These are phyloP conservation scores for Claviceps citrina DNA, from an alignment of 2,329 filamentous ascomycete genomes.

Conservation along the genomic window DNA sequence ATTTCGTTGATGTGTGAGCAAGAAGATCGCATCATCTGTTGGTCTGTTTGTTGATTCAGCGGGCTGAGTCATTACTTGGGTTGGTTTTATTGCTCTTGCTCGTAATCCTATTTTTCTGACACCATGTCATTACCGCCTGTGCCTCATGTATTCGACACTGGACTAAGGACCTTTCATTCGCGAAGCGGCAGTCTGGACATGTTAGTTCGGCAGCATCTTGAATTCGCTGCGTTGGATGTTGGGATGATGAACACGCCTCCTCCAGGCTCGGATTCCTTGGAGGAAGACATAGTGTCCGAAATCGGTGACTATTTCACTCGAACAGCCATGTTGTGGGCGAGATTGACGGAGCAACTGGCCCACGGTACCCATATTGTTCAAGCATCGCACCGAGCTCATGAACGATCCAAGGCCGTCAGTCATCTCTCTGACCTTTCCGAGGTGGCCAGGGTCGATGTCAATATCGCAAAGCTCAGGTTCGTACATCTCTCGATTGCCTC, in stretches of 20 bases:
- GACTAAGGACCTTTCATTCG: conserved; percentile 7
- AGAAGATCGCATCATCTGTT: background rate
- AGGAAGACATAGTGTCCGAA: conserved; percentile 17
- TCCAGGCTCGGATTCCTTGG: conserved; percentile 6
- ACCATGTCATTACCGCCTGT: conserved; percentile 14
- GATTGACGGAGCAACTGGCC: conserved; percentile 19
- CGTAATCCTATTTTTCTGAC: background rate
- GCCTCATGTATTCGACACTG: conserved; percentile 16
- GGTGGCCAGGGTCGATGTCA: conserved; percentile 18
- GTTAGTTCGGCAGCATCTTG: conserved; percentile 16
- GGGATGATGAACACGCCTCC: conserved; percentile 9
- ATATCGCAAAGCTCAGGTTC: conserved; percentile 20
- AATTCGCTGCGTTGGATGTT: conserved; percentile 12
- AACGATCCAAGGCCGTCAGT: conserved; percentile 12
- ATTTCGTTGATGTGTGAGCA: background rate
- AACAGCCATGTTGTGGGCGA: conserved; percentile 19
- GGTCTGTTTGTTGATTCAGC: background rate
- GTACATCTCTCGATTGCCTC: conserved; percentile 2
- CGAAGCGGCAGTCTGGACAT: conserved; percentile 11
- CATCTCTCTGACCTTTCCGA: conserved; percentile 15
- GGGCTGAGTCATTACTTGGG: background rate
- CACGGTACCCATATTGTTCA: conserved; percentile 19
- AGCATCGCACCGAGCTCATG: conserved; percentile 15
- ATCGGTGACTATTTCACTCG: conserved; percentile 22
- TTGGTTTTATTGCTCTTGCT: background rate